phyloP scores from a whole-genome alignment of 2,329 filamentous ascomycete genomes.

The Zopfia rhizophila region DNA sequence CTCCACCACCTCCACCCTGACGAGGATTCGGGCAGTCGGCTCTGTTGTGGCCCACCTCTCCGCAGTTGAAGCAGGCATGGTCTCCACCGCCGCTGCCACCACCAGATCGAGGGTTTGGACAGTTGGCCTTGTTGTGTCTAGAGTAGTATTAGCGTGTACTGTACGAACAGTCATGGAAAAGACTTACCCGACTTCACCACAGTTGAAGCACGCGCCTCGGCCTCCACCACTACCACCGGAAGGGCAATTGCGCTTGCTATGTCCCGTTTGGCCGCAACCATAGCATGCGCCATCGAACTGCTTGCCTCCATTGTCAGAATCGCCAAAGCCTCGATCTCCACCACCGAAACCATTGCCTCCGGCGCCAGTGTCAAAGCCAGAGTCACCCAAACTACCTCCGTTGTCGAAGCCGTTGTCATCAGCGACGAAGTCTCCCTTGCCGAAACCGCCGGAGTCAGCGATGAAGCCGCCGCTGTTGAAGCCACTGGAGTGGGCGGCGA shows the following conservation, averaged over 20 bases:
- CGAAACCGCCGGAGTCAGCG: constrained; percentile 13
- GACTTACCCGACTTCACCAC: constrained; percentile 4
- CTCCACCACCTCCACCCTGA: constrained; percentile 31
- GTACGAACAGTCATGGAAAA: not conserved
- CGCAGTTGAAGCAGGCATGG: constrained; percentile 27
- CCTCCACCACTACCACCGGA: constrained; percentile 13
- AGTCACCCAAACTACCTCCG: constrained; percentile 57
- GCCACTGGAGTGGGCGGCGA: constrained; percentile 1
- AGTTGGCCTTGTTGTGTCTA: constrained; percentile 1
- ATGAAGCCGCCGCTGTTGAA: constrained; percentile 10
- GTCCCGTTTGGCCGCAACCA: constrained; percentile 36
- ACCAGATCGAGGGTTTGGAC: not conserved
- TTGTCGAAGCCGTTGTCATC: constrained; percentile 17
- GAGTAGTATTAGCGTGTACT: not conserved
- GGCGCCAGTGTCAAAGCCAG: constrained; percentile 48
- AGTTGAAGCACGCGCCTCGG: constrained; percentile 40
- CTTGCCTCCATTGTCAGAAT: no score
- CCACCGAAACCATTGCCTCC: constrained; percentile 53
- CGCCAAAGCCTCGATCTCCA: constrained; percentile 20
- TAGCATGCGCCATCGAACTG: constrained; percentile 31
- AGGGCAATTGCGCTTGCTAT: constrained; percentile 39
- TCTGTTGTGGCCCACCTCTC: constrained; percentile 37
- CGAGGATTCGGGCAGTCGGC: constrained; percentile 37
- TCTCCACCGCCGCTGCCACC: not conserved
- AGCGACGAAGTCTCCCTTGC: constrained; percentile 11